Base-by-base conservation (phyloP, 495 filamentous ascomycete genomes). In the Aspergillus diversus region DNA sequence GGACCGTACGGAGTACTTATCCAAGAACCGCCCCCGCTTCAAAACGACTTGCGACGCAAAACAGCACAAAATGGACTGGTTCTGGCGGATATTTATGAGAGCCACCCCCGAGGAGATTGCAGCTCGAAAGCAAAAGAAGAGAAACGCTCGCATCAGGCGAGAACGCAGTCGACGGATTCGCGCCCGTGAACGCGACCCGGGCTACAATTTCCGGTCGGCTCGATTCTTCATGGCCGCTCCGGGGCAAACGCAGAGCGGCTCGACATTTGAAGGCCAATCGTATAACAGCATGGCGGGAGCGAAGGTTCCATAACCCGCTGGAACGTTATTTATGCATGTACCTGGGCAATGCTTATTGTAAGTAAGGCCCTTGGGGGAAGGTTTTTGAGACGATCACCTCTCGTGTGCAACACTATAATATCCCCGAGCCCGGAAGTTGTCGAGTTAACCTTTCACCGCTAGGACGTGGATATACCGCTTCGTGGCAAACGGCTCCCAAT, bases 141-240 rank as follows among this genome's bases (percentile, higher is more conserved):
- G n/a, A 31, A 50, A 21, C 7, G 47, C 47, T 4, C 47, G 47
- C 21, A 7, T 17, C 21, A 27, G 47, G 5, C 47, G 47, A n/a
- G 47, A 50, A 5, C 47, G 47, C 47, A 50, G 47, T 27, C 47
- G 47, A 50, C 47, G 47, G 5, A 50, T 50, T 27, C 47, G 47
- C 21, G 47, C 47, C 16, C 47, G 47, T 9, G 47, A 50, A 50
- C 16, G 21, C 17, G 47, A 21, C 47, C 47, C 47, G 1, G 47
- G 47, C n/a, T 21, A 50, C 47, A 50, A 31, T 9, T 50, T 50
- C 47, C 5, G 21, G n/a, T 21, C 47, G 21, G 47, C 47, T 4
- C 13, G 27, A 27, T 50, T 9, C 9, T 50, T 50, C 47, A 50
- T 50, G 47, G 47, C n/a, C 21, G 47, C 15, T 3, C 47, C 47